Evolutionary conservation across 495 filamentous ascomycete genomes (phyloP).

Genomic region (Pyrenula massariospora): DNA sequence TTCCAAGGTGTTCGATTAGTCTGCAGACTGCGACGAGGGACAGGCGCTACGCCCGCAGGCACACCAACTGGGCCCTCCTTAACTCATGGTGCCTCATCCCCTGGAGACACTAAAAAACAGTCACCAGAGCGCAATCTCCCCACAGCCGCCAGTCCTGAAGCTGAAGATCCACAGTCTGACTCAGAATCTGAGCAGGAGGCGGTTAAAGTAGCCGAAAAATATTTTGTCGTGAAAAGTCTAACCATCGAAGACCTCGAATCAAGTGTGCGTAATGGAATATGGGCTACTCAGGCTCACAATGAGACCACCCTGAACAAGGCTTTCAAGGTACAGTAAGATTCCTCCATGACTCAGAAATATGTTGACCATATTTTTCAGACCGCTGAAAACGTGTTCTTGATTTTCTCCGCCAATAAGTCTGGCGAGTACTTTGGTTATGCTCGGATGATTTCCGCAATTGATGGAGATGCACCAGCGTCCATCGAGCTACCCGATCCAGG

Average conservation of each 20-base stretch:
- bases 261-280: slow-evolving; percentile 77
- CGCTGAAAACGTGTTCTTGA: slow-evolving; percentile 81
- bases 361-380: slow-evolving; percentile 30
- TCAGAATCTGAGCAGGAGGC: slow-evolving; percentile 13
- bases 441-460: slow-evolving; percentile 79
- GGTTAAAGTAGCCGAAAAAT: slow-evolving; percentile 47
- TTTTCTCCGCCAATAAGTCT: slow-evolving; percentile 97
- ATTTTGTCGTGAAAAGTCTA: slow-evolving; percentile 89
- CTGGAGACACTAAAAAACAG: slow-evolving; percentile 9
- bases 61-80: slow-evolving; percentile 40
- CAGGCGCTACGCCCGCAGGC: slow-evolving; percentile 9
- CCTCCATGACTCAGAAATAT: not conserved
- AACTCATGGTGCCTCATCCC: slow-evolving; percentile 10
- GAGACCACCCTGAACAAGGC: slow-evolving; percentile 74
- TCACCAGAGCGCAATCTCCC: slow-evolving; percentile 6
- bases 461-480: slow-evolving; percentile 56
- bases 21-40: slow-evolving; percentile 66
- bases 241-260: slow-evolving; percentile 88
- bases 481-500: slow-evolving; percentile 35
- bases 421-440: slow-evolving; percentile 97
- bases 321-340: slow-evolving; percentile 65
- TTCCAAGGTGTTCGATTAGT: slow-evolving; percentile 86
- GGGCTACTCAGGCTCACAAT: slow-evolving; percentile 94
- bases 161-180: slow-evolving; percentile 2
- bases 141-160: slow-evolving; percentile 9